phyloP scores from a whole-genome alignment of 2,329 filamentous ascomycete genomes.

The Penicillium brasilianum region DNA sequence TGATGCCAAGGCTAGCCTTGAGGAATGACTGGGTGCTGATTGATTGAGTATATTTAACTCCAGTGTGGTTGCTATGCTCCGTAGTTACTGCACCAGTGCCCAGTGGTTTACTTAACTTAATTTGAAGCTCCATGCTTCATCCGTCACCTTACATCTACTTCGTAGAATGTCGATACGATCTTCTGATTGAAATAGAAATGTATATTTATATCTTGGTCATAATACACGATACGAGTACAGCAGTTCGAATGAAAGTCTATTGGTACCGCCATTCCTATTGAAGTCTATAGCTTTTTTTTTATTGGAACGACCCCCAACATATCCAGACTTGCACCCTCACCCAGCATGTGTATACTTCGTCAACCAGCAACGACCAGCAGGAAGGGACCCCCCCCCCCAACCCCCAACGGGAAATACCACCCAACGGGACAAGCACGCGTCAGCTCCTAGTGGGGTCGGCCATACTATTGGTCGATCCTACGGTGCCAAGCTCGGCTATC shows the following conservation, averaged over 20 bases:
- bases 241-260: background rate
- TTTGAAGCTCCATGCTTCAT: background rate
- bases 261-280: background rate
- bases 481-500: slow-evolving; percentile 45
- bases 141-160: background rate
- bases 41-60: background rate
- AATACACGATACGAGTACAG: background rate
- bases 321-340: background rate
- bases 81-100: background rate
- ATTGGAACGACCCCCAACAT: slow-evolving; percentile 3
- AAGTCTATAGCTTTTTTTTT: background rate
- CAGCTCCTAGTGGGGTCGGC: slow-evolving; percentile 30
- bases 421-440: slow-evolving; percentile 40
- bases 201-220: background rate
- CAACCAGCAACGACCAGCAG: background rate
- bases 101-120: background rate
- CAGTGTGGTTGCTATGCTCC: background rate
- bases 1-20: background rate
- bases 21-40: background rate
- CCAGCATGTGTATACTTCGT: background rate
- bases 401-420: background rate
- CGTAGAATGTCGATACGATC: background rate
- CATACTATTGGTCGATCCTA: slow-evolving; percentile 37
- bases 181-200: background rate
- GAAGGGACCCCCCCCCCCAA: background rate